A percentile compares a stretch with the other conserved stretches of the same genome.
phyloP scores from a whole-genome alignment of 345 rosid species.

The Jatropha curcas region DNA sequence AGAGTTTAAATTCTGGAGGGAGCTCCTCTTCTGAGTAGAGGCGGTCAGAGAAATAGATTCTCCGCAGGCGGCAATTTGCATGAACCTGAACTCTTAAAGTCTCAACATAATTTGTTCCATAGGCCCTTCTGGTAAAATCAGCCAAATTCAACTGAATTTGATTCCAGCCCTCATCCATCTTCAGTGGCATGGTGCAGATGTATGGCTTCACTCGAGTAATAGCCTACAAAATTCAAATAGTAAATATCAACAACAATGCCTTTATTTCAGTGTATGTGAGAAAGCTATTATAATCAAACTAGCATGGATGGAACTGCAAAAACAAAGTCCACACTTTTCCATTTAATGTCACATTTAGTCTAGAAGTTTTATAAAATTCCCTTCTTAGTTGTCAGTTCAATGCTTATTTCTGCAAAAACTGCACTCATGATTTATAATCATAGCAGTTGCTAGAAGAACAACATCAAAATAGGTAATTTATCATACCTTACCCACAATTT shows the following conservation, averaged over 20 bases:
- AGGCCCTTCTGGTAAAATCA: slow-evolving; percentile 90
- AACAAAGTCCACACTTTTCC: not conserved
- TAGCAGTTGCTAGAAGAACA: not conserved
- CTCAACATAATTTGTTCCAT: slow-evolving; percentile 95
- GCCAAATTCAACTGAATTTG: slow-evolving; percentile 91
- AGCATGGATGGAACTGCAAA: not conserved
- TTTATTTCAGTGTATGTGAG: not conserved
- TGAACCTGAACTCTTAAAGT: slow-evolving; percentile 95
- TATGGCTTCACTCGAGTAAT: slow-evolving; percentile 93
- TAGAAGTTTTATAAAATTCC: not conserved
- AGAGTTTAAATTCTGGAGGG: slow-evolving; percentile 91
- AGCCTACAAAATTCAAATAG: slow-evolving; percentile 41
- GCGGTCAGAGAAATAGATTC: slow-evolving; percentile 91
- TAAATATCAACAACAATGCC: not conserved
- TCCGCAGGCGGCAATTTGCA: slow-evolving; percentile 86
- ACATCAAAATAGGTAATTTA: not conserved
- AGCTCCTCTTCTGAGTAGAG: slow-evolving; percentile 97
- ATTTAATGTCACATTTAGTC: not conserved
- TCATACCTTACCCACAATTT: not conserved
- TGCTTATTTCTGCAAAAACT: not conserved
- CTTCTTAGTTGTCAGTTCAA: not conserved
- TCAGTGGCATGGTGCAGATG: slow-evolving; percentile 92
- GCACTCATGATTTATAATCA: not conserved
- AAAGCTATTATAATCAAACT: not conserved
- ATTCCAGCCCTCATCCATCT: slow-evolving; percentile 97